Base-by-base conservation (phyloP, 257 asterid species). In the Salvia splendens region DNA sequence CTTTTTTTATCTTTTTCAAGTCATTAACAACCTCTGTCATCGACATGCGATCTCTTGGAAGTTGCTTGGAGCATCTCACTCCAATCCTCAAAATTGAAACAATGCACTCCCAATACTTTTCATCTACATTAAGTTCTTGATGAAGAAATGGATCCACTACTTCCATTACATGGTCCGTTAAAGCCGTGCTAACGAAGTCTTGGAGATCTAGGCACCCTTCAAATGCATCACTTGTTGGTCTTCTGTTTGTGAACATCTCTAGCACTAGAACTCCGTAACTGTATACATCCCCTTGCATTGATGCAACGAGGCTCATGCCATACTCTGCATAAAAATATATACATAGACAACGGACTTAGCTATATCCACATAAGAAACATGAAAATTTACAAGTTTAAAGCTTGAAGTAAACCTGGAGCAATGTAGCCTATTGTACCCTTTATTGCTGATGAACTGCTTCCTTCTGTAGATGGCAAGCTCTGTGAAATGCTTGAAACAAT, bases 201-300 rank as follows among this genome's bases (percentile, higher is more conserved):
- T 56, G 63, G 28, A 56, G 45, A 56, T 56, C 33, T 8, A 8
- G 5, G 4, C 11, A 8, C 14, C 48, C 48, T 14, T 43, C 35
- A 6, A 33, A n/a, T 56, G 62, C 47, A 58, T 14, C n/a, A 36
- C 3, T 58, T 4, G 47, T 40, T 8, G 65, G 50, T 9, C 50
- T 59, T 9, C 0, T 59, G 65, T 40, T 40, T 15, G 50, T 59
- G 35, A 59, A 59, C 49, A 40, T 15, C 15, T 59, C 64, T 0
- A 58, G 48, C 10, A 36, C 8, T 3, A 58, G 48, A 58, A 58
- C 15, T 14, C 63, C 63, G 2, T 33, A 57, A n/a, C 63, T 57
- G 32, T 15, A 58, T 36, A n/a, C 64, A 15, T 58, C 64, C 8
- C 64, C 64, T 17, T 36, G 7, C 6, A n/a, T 36, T 15, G 64